Evolutionary conservation across 805 yeast genomes (phyloP).

Genomic region (Alloascoidea hylecoeti): DNA sequence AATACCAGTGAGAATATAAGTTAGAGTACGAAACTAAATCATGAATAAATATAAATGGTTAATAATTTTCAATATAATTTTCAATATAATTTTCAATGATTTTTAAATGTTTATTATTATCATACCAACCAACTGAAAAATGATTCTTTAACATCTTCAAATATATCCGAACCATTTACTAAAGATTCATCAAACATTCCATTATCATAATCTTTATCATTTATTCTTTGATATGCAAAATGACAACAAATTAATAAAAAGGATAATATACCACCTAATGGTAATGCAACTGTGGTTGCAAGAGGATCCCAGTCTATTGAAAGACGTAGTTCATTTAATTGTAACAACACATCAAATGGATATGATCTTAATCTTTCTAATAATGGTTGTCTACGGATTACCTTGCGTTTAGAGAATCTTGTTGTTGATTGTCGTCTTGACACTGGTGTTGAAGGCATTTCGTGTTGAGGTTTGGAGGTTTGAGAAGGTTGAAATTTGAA

Average conservation of each 20-base stretch:
- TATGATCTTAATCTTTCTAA: background rate
- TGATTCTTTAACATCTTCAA: constrained; percentile 9
- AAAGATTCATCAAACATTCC: constrained; percentile 8
- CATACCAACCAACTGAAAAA: constrained; percentile 10
- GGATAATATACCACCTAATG: constrained; percentile 11
- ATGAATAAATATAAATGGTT: too few relatives aligned
- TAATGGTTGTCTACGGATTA: background rate
- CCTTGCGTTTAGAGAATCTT: too few relatives aligned
- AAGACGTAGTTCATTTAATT: constrained; percentile 12
- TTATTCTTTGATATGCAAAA: background rate
- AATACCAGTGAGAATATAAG: background rate
- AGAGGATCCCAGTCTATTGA: constrained; percentile 18
- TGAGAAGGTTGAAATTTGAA: too few relatives aligned
- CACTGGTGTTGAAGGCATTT: too few relatives aligned
- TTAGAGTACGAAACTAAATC: background rate
- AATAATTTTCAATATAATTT: too few relatives aligned
- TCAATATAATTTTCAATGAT: too few relatives aligned
- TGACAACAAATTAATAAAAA: background rate
- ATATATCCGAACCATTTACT: constrained; percentile 2
- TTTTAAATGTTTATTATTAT: too few relatives aligned
- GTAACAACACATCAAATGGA: constrained; percentile 14
- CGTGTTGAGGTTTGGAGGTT: too few relatives aligned
- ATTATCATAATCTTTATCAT: constrained; percentile 4
- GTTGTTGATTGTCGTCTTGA: too few relatives aligned
- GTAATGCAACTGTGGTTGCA: constrained; percentile 12